A percentile compares a stretch with the other conserved stretches of the same genome.
Conservation (phyloP, 2,329 filamentous ascomycete species). For the Lithohypha guttulata region DNA sequence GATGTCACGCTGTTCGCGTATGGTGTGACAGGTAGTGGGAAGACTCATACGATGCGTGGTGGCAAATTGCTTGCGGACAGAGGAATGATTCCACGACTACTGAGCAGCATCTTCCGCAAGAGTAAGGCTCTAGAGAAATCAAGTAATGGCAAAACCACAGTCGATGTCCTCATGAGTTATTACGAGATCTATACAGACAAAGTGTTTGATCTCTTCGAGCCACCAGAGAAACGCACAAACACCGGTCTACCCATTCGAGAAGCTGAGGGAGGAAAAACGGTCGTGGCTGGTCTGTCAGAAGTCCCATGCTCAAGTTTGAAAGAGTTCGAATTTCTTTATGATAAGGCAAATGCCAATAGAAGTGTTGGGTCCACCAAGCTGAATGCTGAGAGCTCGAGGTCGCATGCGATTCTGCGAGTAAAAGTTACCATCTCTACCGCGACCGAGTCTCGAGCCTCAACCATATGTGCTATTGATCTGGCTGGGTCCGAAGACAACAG, state of each 20-base stretch:
- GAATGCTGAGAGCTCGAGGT: constrained; percentile 81
- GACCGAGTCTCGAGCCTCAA: constrained; percentile 61
- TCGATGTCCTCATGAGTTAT: constrained; percentile 71
- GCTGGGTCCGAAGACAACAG: constrained; percentile 94
- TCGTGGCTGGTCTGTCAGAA: constrained; percentile 77
- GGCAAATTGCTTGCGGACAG: constrained; percentile 76
- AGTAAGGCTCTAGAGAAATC: constrained; percentile 80
- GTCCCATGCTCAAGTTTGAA: constrained; percentile 71
- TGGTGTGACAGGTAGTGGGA: constrained; percentile 84
- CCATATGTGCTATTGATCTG: constrained; percentile 84
- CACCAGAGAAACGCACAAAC: constrained; percentile 73
- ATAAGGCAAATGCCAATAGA: constrained; percentile 82
- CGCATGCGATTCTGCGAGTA: constrained; percentile 82
- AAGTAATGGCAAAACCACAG: constrained; percentile 55
- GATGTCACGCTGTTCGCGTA: constrained; percentile 89
- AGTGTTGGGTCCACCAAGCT: constrained; percentile 82
- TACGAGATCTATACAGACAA: constrained; percentile 98
- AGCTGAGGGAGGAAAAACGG: constrained; percentile 66
- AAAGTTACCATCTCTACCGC: constrained; percentile 70
- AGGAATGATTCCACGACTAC: constrained; percentile 73
- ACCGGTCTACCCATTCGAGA: constrained; percentile 73
- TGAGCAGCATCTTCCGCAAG: constrained; percentile 76
- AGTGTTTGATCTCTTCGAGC: constrained; percentile 80
- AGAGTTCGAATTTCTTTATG: constrained; percentile 82
- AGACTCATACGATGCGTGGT: constrained; percentile 93